These are phyloP conservation scores for Lachancea quebecensis DNA, from an alignment of 805 yeast species.

Conservation along the genomic window DNA sequence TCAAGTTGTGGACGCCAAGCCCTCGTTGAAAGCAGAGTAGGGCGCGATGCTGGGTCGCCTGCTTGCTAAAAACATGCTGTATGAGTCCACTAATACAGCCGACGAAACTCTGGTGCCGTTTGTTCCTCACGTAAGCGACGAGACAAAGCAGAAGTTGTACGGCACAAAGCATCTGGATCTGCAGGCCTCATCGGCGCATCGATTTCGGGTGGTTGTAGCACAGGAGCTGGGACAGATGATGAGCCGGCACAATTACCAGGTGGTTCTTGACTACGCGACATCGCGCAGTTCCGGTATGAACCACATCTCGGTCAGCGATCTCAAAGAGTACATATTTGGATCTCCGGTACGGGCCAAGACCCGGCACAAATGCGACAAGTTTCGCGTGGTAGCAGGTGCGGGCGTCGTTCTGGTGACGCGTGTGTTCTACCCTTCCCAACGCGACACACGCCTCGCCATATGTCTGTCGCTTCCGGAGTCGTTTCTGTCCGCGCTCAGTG, in stretches of 20 bases:
- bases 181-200: constrained; percentile 8
- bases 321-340: constrained; percentile 36
- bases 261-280: constrained; percentile 29
- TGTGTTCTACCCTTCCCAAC: constrained; percentile 23
- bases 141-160: constrained; percentile 22
- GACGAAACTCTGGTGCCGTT: constrained; percentile 4
- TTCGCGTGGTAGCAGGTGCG: constrained; percentile 25
- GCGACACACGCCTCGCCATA: constrained; percentile 28
- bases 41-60: constrained; percentile 13
- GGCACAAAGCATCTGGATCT: constrained; percentile 16
- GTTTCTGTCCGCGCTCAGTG: constrained; percentile 26
- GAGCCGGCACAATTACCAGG: constrained; percentile 31
- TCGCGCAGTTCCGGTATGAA: constrained; percentile 17
- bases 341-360: constrained; percentile 32
- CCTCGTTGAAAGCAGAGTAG: neutral
- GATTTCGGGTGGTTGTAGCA: constrained; percentile 31
- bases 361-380: constrained; percentile 22
- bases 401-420: constrained; percentile 31
- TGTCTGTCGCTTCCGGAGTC: constrained; percentile 28
- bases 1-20: neutral
- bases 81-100: constrained; percentile 1
- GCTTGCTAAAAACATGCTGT: constrained; percentile 10
- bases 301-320: constrained; percentile 27
- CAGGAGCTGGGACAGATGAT: constrained; percentile 35
- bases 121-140: constrained; percentile 21